Evolutionary conservation across 768 basidiomycete genomes (phyloP), one percentile per base, ranked within the genome.

Genomic region (Auriscalpium vulgare): DNA sequence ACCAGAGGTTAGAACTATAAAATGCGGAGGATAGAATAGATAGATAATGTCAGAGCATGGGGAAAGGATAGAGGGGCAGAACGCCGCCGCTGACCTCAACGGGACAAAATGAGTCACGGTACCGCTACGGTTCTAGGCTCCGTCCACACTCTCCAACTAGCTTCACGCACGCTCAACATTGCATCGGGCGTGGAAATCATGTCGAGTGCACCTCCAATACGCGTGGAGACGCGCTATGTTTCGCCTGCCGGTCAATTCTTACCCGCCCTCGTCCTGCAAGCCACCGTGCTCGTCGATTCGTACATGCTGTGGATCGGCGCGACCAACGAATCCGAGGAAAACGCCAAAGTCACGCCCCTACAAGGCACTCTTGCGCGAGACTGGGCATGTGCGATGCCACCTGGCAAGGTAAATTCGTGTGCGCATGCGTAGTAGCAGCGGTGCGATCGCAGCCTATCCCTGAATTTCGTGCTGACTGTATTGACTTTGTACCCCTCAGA

Each of bases 361-460:
- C 71, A 72, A 38, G 90, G 90, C 23, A 74, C 67, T 46, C 71
- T 92, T 53, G 80, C 80, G 63, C 77, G 72, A 56, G 90, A 93
- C 63, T 92, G 90, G 90, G 87, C 85, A 21, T 88, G 84, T 64
- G 89, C 85, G 35, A 89, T 91, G 87, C 88, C 89, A 21, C 69
- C 79, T 16, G 57, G 60, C 52, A 65, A 68, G 53, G 74, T 75
- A 61, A 56, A 67, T 66, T 19, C 23, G 38, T 47, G 34, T 50
- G 8, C 10, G 29, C 36, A 43, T n/a, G n/a, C 49, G 50, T 40
- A n/a, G 23, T 53, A 44, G 19, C 49, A 16, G 35, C 45, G 19
- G 37, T 36, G 49, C 47, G 35, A 34, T 47, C n/a, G 43, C 38
- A 55, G n/a, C 47, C 49, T 35, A 48, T 55, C 21, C 17, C 17